Conservation (phyloP, 768 basidiomycete genomes). For the Kwoniella dendrophila region DNA sequence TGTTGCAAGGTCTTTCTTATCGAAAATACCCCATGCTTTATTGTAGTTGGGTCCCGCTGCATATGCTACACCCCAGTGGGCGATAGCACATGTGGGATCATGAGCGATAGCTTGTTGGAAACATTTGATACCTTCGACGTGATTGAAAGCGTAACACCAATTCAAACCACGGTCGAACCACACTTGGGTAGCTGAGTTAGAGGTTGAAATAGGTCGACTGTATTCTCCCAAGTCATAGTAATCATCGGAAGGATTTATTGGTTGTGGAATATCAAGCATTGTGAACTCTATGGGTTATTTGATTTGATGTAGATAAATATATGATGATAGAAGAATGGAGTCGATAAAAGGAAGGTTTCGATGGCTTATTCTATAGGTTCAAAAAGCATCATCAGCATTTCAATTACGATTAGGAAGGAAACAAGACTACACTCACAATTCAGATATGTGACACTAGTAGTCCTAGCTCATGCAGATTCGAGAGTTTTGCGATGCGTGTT, state of each 20-base stretch:
- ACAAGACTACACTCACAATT: no score
- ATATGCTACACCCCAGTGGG: slow-evolving; percentile 47
- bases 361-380: no score
- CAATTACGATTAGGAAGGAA: no score
- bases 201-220: slow-evolving; percentile 25
- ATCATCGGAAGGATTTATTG: slow-evolving; percentile 12
- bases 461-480: no score
- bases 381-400: no score
- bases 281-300: no score
- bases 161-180: slow-evolving; percentile 48
- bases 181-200: slow-evolving; percentile 29
- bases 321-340: no score
- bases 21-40: slow-evolving; percentile 40
- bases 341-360: no score
- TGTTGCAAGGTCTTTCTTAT: slow-evolving; percentile 17
- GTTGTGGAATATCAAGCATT: slow-evolving; percentile 2
- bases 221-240: slow-evolving; percentile 37
- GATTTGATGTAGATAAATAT: no score
- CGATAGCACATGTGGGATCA: slow-evolving; percentile 35
- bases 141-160: slow-evolving; percentile 44
- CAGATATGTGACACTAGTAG: no score
- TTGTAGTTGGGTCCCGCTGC: slow-evolving; percentile 49
- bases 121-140: slow-evolving; percentile 40
- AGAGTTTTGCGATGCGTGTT: no score
- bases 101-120: slow-evolving; percentile 33